Percentiles rank a stretch among this genome's conserved stretches.
Evolutionary conservation across 805 yeast genomes (phyloP).

Genomic region (Kuraishia piskuri): DNA sequence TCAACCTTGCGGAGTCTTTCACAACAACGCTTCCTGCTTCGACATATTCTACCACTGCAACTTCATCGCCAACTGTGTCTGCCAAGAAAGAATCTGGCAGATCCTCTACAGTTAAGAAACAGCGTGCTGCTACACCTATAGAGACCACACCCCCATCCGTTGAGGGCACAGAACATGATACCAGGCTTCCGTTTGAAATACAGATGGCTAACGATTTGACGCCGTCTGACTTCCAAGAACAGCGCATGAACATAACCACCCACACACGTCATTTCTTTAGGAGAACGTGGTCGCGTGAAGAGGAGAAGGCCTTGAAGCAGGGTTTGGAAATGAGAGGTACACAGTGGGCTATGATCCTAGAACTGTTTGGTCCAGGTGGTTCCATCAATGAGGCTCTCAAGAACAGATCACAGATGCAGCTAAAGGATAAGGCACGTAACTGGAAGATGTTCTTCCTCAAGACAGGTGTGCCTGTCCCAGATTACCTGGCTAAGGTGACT

Average conservation of each 20-base stretch:
- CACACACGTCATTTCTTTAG: conserved; percentile 23
- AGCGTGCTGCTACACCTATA: not conserved
- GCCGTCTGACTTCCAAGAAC: conserved; percentile 6
- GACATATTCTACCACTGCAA: not conserved
- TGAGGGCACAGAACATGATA: not conserved
- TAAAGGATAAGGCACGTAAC: conserved; percentile 94
- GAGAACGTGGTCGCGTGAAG: conserved; percentile 81
- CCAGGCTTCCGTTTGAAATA: not conserved
- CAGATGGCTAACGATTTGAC: conserved; percentile 3
- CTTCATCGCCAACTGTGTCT: not conserved
- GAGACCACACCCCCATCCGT: not conserved
- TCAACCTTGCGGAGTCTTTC: not conserved
- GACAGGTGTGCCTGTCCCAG: conserved; percentile 69
- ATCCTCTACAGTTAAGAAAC: conserved; percentile 2
- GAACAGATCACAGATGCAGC: conserved; percentile 83
- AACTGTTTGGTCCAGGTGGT: conserved; percentile 93
- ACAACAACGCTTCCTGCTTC: conserved; percentile 5
- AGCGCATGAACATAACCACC: not conserved
- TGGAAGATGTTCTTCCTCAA: conserved; percentile 86
- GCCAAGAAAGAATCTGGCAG: not conserved
- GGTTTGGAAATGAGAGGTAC: conserved; percentile 86
- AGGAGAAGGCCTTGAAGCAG: conserved; percentile 73
- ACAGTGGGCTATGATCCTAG: conserved; percentile 87
- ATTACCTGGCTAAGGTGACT: conserved; percentile 73
- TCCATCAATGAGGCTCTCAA: conserved; percentile 73